Conservation (phyloP, 2,329 filamentous ascomycete genomes). For the Penicillium palitans region DNA sequence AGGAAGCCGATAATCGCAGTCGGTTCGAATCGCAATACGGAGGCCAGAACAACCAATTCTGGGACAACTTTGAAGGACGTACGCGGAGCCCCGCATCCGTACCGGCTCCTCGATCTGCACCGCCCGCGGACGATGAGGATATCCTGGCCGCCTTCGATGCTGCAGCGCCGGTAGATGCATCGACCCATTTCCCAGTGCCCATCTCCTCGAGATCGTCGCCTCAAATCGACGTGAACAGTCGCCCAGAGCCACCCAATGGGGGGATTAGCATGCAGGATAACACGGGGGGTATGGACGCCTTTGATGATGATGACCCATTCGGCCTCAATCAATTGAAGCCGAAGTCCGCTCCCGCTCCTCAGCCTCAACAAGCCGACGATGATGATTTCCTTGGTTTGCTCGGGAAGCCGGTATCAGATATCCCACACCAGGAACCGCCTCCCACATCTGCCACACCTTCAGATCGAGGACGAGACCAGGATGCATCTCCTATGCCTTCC, state of each 20-base stretch:
- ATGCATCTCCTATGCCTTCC: conserved; percentile 29
- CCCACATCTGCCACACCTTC: conserved; percentile 18
- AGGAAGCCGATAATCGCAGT: conserved; percentile 71
- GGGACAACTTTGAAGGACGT: conserved; percentile 67
- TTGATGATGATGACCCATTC: conserved; percentile 83
- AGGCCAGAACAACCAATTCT: conserved; percentile 64
- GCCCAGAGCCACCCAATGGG: conserved; percentile 15
- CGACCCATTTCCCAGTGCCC: conserved; percentile 58
- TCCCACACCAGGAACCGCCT: conserved; percentile 39
- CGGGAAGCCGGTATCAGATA: conserved; percentile 58
- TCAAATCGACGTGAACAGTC: conserved; percentile 18
- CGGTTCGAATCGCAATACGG: conserved; percentile 77
- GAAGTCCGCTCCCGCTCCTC: conserved; percentile 50
- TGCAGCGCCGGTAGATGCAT: conserved; percentile 58
- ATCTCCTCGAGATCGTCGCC: conserved; percentile 34
- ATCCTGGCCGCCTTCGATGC: conserved; percentile 63
- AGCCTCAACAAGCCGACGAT: conserved; percentile 54
- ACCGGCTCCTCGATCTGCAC: conserved; percentile 50
- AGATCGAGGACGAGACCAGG: conserved; percentile 13
- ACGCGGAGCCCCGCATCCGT: conserved; percentile 48
- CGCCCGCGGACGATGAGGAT: conserved; percentile 57
- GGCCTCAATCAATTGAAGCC: conserved; percentile 67
- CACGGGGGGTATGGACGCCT: conserved; percentile 27
- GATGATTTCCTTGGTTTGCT: conserved; percentile 65
- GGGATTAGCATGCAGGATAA: conserved; percentile 23